These are phyloP conservation scores for Solanum hybrid DNA, from an alignment of 305 asterid genomes.

Conservation along the genomic window DNA sequence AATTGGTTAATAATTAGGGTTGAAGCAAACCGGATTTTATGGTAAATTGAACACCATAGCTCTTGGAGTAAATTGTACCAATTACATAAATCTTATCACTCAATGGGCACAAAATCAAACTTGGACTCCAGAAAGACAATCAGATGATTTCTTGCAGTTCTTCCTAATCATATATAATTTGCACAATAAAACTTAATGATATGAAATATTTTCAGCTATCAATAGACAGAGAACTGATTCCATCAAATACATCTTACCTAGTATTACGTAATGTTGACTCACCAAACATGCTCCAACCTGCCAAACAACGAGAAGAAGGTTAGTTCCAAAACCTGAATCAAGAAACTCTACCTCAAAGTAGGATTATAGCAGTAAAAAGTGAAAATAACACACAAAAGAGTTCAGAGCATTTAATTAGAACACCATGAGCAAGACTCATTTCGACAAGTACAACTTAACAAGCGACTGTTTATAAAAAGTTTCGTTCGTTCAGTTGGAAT, in stretches of 20 bases:
- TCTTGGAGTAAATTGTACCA: too few species aligned
- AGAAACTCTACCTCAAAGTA: background rate
- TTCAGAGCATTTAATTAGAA: background rate
- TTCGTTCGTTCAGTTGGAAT: background rate
- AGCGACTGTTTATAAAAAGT: background rate
- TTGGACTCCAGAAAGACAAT: too few species aligned
- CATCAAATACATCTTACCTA: constrained; percentile 45
- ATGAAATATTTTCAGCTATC: background rate
- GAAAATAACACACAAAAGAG: background rate
- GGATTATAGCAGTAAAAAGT: background rate
- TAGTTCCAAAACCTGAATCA: background rate
- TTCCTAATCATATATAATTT: background rate
- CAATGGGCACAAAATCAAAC: too few species aligned
- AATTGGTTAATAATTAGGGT: too few species aligned
- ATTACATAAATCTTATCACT: too few species aligned
- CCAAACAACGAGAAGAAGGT: background rate
- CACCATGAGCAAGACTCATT: background rate
- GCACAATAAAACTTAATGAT: background rate
- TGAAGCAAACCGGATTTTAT: too few species aligned
- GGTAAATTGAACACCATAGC: too few species aligned
- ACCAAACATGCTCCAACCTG: constrained; percentile 97
- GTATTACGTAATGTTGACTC: constrained; percentile 75
- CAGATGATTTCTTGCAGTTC: too few species aligned
- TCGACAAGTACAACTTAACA: too few species aligned
- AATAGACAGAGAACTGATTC: background rate